Evolutionary conservation across 2,329 filamentous ascomycete species (phyloP).

Genomic region (Cyphellophora europaea): DNA sequence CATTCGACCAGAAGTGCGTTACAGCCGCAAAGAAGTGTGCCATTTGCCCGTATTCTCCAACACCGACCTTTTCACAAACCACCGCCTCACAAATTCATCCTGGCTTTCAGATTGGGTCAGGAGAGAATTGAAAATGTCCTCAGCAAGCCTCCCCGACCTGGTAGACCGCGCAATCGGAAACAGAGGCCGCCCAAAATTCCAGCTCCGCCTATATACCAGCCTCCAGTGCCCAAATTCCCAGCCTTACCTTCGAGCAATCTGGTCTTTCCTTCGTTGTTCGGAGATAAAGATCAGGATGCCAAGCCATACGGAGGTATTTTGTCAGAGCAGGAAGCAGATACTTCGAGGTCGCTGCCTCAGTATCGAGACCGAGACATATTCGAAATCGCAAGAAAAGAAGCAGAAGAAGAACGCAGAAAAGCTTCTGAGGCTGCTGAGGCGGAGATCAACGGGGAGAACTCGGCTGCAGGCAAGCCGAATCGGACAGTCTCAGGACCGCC

Average conservation of each 20-base stretch:
- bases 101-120: constrained; percentile 51
- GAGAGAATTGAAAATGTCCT: constrained; percentile 53
- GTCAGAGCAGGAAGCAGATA: constrained; percentile 81
- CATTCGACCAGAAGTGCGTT: constrained; percentile 28
- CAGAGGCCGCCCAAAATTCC: constrained; percentile 28
- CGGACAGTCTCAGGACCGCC: constrained; percentile 75
- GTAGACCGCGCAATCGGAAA: constrained; percentile 37
- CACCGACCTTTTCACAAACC: constrained; percentile 20
- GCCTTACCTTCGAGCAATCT: constrained; percentile 18
- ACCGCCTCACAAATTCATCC: constrained; percentile 39
- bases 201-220: constrained; percentile 35
- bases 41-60: constrained; percentile 16
- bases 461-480: constrained; percentile 51
- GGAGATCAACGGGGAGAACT: constrained; percentile 55
- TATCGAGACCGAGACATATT: constrained; percentile 76
- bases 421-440: constrained; percentile 33
- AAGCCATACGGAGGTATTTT: constrained; percentile 95
- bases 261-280: constrained; percentile 55
- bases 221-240: constrained; percentile 29
- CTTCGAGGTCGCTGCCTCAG: constrained; percentile 73
- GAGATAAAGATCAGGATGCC: constrained; percentile 78
- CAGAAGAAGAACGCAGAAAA: constrained; percentile 83
- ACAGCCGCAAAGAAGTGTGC: constrained; percentile 23
- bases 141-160: constrained; percentile 49
- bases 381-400: constrained; percentile 79